Base-by-base conservation (phyloP, 192 early-diverging fungal genomes). In the Backusella mclennaniae region DNA sequence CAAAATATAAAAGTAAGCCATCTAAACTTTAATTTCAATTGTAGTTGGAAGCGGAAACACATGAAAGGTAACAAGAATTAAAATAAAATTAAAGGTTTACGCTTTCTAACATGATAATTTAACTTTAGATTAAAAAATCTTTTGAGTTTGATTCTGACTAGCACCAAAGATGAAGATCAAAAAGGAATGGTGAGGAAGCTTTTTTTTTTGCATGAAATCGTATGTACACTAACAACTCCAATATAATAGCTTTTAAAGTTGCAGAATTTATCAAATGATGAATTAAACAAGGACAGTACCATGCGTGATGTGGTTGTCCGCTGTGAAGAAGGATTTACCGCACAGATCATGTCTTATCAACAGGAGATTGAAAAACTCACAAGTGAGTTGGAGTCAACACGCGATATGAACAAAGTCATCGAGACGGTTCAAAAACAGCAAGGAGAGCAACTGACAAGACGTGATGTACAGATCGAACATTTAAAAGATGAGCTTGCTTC, bases 231-330 rank as follows among this genome's bases (percentile, higher is more conserved):
- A 70, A 67, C 1, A 6, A 0, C 1, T 17, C 35, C 1, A 44
- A n/a, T 59, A 41, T 29, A 66, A 38, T 19, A 75, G 26, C 36
- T 42, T 6, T 42, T 26, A 29, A 15, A 35, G 7, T 44, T 44
- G 15, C 63, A 41, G 9, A 67, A 38, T 35, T 41, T 59, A 19
- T 67, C 74, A 21, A 38, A 49, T 23, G 72, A 53, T 38, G 46
- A 73, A 35, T 26, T 73, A 36, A 73, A 36, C 35, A 66, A 75
- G 2, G 59, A 42, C n/a, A 67, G 38, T 1, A 75, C 74, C 6
- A 75, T 75, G 74, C 36, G 63, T 33, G 74, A 75, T 42, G 74
- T 75, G 9, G 74, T 75, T 17, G 74, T 66, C 9, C 74, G 74
- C n/a, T 67, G 56, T 31, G 74, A 75, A 67, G 74, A 75, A 23